Evolutionary conservation across 345 rosid species (phyloP), one percentile per base, ranked within the genome.

Genomic region (Camelina laxa): DNA sequence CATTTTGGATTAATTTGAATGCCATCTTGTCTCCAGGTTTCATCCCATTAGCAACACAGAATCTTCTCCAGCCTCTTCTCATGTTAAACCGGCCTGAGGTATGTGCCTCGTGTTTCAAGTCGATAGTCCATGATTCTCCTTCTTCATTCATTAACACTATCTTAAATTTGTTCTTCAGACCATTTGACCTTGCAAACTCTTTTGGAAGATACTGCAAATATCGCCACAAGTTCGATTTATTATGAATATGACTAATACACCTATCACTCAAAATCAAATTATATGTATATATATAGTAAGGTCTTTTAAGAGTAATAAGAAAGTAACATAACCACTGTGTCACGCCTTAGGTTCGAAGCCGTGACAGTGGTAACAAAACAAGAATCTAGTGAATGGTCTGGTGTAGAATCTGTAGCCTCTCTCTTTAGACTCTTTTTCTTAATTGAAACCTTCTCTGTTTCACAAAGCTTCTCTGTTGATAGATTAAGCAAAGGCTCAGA

Each of bases 11-110:
- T 22, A 62, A 51, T 62, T 39, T 15, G 21, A 72, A 41, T 4
- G 33, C 31, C 35, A 62, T 9, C 16, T 12, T 8, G 69, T 60
- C 76, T 62, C 62, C 69, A 0, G 70, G 30, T 63, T 73, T 63
- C 59, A 53, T 73, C 22, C 24, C 70, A 57, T 73, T 73, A 64
- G 48, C 35, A 10, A 53, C 64, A 55, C 77, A 73, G 56, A 73
- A 73, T 15, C 77, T 73, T 73, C 64, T 73, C 77, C 64, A 73
- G 36, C 76, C 76, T 5, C 35, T n/a, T 48, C 55, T 64, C 33
- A 73, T 73, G 36, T 63, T 41, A 54, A 33, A 73, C 47, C 47
- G 35, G 6, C 14, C 16, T 7, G 7, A 6, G 3, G 7, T 9
- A 41, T n/a, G 30, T 6, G 24, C 3, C 4, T 53, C 56, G 12